A percentile compares a stretch with the other conserved stretches of the same genome.
Conservation (phyloP, 805 yeast genomes). For the Cyberlindnera maclurae region DNA sequence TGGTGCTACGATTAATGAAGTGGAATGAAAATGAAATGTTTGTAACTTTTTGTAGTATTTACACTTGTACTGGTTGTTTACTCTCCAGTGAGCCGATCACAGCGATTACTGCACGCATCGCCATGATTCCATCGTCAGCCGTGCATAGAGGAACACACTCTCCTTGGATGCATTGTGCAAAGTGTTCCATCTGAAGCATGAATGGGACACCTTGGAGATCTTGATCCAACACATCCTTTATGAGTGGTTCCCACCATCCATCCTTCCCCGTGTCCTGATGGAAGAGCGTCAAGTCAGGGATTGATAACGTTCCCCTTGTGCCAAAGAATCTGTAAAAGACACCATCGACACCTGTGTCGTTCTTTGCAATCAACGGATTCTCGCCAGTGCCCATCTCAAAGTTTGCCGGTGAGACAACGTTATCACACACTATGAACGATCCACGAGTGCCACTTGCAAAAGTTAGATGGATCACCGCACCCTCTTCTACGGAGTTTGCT, state of each 20-base stretch:
- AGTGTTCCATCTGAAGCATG: conserved; percentile 13
- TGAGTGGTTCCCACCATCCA: conserved; percentile 12
- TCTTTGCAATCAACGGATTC: conserved; percentile 15
- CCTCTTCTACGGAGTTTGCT: conserved; percentile 16
- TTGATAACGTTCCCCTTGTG: conserved; percentile 12
- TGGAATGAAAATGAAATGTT: background rate
- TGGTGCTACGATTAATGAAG: background rate
- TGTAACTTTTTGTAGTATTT: background rate
- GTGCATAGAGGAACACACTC: conserved; percentile 10
- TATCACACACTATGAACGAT: conserved; percentile 15
- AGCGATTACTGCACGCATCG: conserved; percentile 13
- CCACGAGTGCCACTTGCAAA: conserved; percentile 14
- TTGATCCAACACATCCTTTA: conserved; percentile 4
- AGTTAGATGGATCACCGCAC: conserved; percentile 14
- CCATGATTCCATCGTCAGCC: conserved; percentile 13
- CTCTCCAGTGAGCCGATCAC: conserved; percentile 9
- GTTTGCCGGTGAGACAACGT: conserved; percentile 16
- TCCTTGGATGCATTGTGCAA: conserved; percentile 9
- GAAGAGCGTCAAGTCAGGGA: conserved; percentile 15
- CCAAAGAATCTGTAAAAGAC: conserved; percentile 17
- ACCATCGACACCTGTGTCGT: conserved; percentile 11
- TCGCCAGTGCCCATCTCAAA: conserved; percentile 20
- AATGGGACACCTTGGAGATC: conserved; percentile 10
- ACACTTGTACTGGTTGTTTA: background rate
- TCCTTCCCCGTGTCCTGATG: conserved; percentile 8